A percentile compares a stretch with the other conserved stretches of the same genome.
Evolutionary conservation across 2,329 filamentous ascomycete genomes (phyloP).

Genomic region (Fusarium miscanthi): DNA sequence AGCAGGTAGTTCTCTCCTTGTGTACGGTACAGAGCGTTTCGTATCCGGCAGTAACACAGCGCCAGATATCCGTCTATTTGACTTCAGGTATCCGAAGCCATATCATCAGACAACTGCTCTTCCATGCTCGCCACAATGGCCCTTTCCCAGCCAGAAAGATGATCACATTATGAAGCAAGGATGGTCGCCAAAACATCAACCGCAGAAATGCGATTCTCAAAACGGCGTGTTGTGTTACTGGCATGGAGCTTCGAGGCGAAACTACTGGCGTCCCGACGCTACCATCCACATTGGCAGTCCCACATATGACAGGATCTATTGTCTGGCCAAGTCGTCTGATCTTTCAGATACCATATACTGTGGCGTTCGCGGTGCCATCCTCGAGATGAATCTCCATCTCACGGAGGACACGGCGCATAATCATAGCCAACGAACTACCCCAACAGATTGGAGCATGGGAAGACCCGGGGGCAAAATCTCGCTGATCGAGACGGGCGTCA

Average conservation of each 20-base stretch:
- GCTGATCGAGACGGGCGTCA: slow-evolving; percentile 49
- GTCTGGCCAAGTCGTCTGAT: slow-evolving; percentile 60
- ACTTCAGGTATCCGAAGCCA: slow-evolving; percentile 61
- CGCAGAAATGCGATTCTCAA: slow-evolving; percentile 50
- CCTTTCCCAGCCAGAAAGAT: slow-evolving; percentile 47
- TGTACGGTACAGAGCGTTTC: slow-evolving; percentile 63
- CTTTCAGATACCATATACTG: slow-evolving; percentile 61
- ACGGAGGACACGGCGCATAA: slow-evolving; percentile 34
- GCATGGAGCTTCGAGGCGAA: slow-evolving; percentile 57
- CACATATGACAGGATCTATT: slow-evolving; percentile 54
- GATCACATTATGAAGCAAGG: slow-evolving; percentile 15
- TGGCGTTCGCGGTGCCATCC: slow-evolving; percentile 60
- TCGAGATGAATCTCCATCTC: slow-evolving; percentile 54
- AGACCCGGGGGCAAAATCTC: slow-evolving; percentile 36
- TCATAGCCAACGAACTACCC: slow-evolving; percentile 22
- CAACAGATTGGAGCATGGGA: slow-evolving; percentile 43
- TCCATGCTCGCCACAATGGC: slow-evolving; percentile 55
- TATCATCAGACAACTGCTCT: slow-evolving; percentile 63
- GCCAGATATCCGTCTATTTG: slow-evolving; percentile 62
- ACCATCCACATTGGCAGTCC: slow-evolving; percentile 57
- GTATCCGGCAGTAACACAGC: slow-evolving; percentile 59
- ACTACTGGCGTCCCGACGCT: slow-evolving; percentile 62
- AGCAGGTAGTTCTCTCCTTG: slow-evolving; percentile 59
- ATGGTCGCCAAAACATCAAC: slow-evolving; percentile 22
- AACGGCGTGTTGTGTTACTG: slow-evolving; percentile 56